Evolutionary conservation across 208 protist species (phyloP), one percentile per base, ranked within the genome.

Genomic region (Strigomonas galati): DNA sequence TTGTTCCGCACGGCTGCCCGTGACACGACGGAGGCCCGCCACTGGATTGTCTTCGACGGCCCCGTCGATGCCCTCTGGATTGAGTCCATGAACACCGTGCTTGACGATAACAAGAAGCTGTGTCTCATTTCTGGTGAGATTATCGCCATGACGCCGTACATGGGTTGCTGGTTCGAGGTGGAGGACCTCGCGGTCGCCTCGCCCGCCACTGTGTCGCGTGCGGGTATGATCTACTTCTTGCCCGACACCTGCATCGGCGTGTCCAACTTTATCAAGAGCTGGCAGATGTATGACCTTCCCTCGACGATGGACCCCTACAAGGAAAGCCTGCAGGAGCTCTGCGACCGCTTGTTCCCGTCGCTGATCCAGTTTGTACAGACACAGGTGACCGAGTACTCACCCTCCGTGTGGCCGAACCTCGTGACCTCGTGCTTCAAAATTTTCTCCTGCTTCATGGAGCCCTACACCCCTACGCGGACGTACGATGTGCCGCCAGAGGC

Each of bases 191-290:
- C 94, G 9, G 95, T 98, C 21, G 98, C 98, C 32, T 98, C 97
- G 26, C 98, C 98, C 1, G 98, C 98, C 26, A 99, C 98, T 19
- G 98, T 99, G 40, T 98, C 92, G 10, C 90, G 98, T 48, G 98
- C 97, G 21, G 98, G 98, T 65, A 99, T 99, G 98, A 97, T 99
- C 64, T 99, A 98, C 82, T 94, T 99, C 73, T 94, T 99, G 77
- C 97, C 97, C 27, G 67, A 82, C 43, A 91, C 74, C 59, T 97
- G 88, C 70, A 79, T 97, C 30, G 91, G 91, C 40, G 89, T 93
- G 40, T 67, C 70, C 46, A 92, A 81, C 63, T 89, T 92, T 67
- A 84, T 93, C 30, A 73, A 65, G 19, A 94, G 84, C 71, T 97
- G 90, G 89, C 78, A 82, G 54, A 79, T 89, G 76, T 82, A 96